A percentile compares a stretch with the other conserved stretches of the same genome.
phyloP scores from a whole-genome alignment of 2,329 filamentous ascomycete species.

The Alternaria solani region DNA sequence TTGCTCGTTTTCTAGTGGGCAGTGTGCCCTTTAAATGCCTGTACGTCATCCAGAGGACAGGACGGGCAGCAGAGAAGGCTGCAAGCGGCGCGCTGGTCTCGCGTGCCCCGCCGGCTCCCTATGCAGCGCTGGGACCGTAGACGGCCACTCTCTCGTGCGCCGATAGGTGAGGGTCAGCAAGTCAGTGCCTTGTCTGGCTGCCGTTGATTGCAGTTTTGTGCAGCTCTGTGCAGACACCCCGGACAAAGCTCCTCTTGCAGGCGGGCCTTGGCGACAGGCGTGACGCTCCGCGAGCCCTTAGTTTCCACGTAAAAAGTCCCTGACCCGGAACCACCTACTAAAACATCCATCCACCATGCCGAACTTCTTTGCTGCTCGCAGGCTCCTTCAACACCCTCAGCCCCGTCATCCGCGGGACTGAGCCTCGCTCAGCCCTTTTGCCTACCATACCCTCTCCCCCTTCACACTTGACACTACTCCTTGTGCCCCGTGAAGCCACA shows the following conservation, averaged over 20 bases:
- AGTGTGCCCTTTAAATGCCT: conserved; percentile 18
- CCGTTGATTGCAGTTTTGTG: conserved; percentile 9
- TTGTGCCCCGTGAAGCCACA: conserved; percentile 17
- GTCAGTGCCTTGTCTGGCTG: conserved; percentile 6
- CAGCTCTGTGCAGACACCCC: conserved; percentile 15
- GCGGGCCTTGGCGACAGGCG: conserved; percentile 27
- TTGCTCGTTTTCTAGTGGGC: conserved; percentile 42
- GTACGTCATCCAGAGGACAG: conserved; percentile 24
- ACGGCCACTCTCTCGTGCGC: conserved; percentile 2
- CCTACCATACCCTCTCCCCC: conserved; percentile 6
- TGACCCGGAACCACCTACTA: conserved; percentile 42
- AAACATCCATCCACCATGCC: conserved; percentile 52
- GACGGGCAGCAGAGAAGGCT: conserved; percentile 22
- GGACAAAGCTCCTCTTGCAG: conserved; percentile 25
- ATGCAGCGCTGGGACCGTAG: neutral
- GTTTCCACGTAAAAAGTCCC: conserved; percentile 43
- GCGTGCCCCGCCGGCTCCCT: conserved; percentile 27
- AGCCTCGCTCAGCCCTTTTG: conserved; percentile 42
- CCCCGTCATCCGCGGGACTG: conserved; percentile 61
- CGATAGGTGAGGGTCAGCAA: neutral
- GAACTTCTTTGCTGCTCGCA: conserved; percentile 50
- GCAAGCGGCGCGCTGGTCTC: conserved; percentile 23
- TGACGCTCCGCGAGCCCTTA: conserved; percentile 29
- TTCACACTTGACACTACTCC: conserved; percentile 40
- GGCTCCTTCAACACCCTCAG: conserved; percentile 57